Percentiles rank a stretch among this genome's conserved stretches.
phyloP scores from a whole-genome alignment of 371 early-diverging fungal genomes.

The Circinella umbellata region DNA sequence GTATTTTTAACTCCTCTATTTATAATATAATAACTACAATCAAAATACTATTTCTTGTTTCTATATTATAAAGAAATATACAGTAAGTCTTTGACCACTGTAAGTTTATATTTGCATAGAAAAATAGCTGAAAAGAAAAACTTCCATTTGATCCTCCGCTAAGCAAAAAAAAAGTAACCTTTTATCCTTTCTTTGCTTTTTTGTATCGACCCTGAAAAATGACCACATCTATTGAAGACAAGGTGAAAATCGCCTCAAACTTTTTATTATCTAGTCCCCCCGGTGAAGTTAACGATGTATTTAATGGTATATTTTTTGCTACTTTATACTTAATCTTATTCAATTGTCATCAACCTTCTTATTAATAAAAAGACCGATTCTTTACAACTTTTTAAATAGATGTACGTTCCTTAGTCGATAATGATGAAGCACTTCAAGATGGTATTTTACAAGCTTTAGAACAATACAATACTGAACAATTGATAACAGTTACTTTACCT shows the following conservation, averaged over 20 bases:
- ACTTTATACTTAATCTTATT: background rate
- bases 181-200: too few relatives aligned
- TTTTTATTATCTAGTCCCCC: slow-evolving; percentile 91
- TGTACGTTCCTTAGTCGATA: slow-evolving; percentile 81
- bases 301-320: slow-evolving; percentile 71
- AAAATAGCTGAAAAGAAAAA: too few relatives aligned
- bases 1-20: too few relatives aligned
- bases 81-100: too few relatives aligned
- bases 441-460: slow-evolving; percentile 75
- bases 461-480: slow-evolving; percentile 87
- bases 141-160: too few relatives aligned
- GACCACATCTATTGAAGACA: slow-evolving; percentile 55
- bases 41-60: too few relatives aligned
- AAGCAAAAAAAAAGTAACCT: too few relatives aligned
- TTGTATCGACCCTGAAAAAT: background rate
- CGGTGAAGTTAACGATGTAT: slow-evolving; percentile 96
- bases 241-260: slow-evolving; percentile 78
- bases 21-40: too few relatives aligned
- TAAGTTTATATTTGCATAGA: too few relatives aligned
- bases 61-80: too few relatives aligned
- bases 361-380: background rate
- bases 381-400: slow-evolving; percentile 57
- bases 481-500: slow-evolving; percentile 71
- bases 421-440: slow-evolving; percentile 80
- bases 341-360: background rate